Percentiles rank a stretch among this genome's conserved stretches.
These are phyloP conservation scores for Astragalus glycyphyllos DNA, from an alignment of 306 rosid genomes.

Conservation along the genomic window DNA sequence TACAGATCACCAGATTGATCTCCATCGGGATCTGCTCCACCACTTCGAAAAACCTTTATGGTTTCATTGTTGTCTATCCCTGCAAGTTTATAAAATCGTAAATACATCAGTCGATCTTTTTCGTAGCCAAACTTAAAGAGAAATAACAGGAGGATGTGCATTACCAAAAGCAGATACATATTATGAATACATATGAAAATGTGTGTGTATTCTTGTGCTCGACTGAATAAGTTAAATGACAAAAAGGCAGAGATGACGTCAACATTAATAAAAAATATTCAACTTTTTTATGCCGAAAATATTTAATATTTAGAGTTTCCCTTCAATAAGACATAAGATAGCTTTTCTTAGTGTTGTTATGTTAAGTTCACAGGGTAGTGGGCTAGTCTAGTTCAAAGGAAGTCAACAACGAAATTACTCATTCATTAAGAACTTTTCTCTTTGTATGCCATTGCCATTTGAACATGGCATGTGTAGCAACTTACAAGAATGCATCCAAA, in stretches of 20 bases:
- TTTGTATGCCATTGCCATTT: not conserved
- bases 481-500: slow-evolving; percentile 8
- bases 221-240: not conserved
- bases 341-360: not conserved
- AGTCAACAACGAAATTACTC: not conserved
- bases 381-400: not conserved
- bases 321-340: slow-evolving; percentile 24
- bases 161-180: not conserved
- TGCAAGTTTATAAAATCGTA: slow-evolving; percentile 46
- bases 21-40: slow-evolving; percentile 96
- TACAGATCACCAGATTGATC: slow-evolving; percentile 82
- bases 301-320: slow-evolving; percentile 15
- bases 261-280: slow-evolving; percentile 13
- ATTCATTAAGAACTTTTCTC: not conserved
- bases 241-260: not conserved
- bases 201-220: not conserved
- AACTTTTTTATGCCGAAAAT: not conserved
- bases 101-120: slow-evolving; percentile 32
- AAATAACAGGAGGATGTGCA: slow-evolving; percentile 23
- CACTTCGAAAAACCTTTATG: slow-evolving; percentile 67
- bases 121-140: not conserved
- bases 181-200: not conserved
- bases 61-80: slow-evolving; percentile 85
- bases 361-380: not conserved
- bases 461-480: not conserved